Base-by-base conservation (phyloP, 805 yeast species). In the Candida odintsovae region DNA sequence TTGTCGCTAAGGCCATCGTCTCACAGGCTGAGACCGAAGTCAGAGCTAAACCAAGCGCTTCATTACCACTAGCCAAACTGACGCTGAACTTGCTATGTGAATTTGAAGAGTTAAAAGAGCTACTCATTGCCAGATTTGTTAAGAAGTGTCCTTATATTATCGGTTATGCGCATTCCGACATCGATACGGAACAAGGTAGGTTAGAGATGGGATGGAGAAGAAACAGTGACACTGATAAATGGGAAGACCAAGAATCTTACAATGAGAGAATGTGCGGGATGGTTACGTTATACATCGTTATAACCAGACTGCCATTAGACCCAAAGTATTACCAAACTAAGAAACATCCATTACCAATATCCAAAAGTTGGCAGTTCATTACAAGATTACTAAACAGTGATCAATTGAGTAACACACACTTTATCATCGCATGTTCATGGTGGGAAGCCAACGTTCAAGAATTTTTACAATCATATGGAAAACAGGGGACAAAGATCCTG, bases 1-100 rank as follows among this genome's bases (percentile, higher is more conserved):
- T 83, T 58, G 76, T 86, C 25, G 85, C 97, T 6, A 94, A 94
- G 60, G 86, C 92, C 4, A 68, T 90, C 2, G 87, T 94, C 1
- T 79, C 85, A 23, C 99, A 94, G 66, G 92, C 97, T 1, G 98
- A 90, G 64, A 79, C 95, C 1, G 99, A 94, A 64, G 90, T 89
- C 9, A 74, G 85, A 15, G 95, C 86, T 0, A 78, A 83, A 48
- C 82, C 95, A 2, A 76, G 78, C 38, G 80, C 90, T 3, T 86
- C 97, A 0, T 58, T 86, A 9, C 95, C 99, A 0, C 67, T 94
- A 40, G 96, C 88, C 0, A 76, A 75, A 55, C 65, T 92, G 29
- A 69, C 92, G 0, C 58, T 77, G 16, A 69, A 72, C 28, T 59
- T 90, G 37, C 59, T 89, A 55, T 59, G 73, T 16, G 67, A 64